These are phyloP conservation scores for Fusarium continuum DNA, from an alignment of 2,329 filamentous ascomycete species.

Conservation along the genomic window DNA sequence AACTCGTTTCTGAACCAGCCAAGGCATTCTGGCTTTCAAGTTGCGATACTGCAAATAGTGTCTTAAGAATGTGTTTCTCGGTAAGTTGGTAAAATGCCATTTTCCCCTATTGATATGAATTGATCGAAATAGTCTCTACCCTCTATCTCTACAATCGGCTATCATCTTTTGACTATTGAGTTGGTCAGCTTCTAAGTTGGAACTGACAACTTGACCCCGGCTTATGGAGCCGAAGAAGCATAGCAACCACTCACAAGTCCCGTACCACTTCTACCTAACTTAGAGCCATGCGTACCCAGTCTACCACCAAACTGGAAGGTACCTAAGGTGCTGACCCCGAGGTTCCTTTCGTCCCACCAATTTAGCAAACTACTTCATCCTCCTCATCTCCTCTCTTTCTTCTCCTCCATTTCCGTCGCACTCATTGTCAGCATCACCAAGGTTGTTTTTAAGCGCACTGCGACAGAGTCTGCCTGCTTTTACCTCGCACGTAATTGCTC, in stretches of 20 bases:
- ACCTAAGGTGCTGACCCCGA: constrained; percentile 22
- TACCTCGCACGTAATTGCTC: not conserved
- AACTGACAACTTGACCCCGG: constrained; percentile 23
- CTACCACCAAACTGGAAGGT: constrained; percentile 44
- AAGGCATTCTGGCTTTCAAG: not conserved
- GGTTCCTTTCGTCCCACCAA: constrained; percentile 21
- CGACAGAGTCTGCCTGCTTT: constrained; percentile 5
- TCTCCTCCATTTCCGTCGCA: constrained; percentile 13
- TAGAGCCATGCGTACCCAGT: constrained; percentile 9
- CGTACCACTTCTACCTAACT: constrained; percentile 27
- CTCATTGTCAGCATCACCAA: constrained; percentile 4
- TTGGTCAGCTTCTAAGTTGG: constrained; percentile 21
- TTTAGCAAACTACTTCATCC: constrained; percentile 13
- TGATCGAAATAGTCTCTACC: not conserved
- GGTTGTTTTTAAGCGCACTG: constrained; percentile 11
- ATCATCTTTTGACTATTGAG: not conserved
- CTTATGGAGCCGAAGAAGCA: constrained; percentile 16
- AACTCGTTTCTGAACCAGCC: too few relatives aligned
- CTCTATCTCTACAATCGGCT: not conserved
- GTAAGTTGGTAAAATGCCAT: too few relatives aligned
- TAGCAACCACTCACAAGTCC: constrained; percentile 34
- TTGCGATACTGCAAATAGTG: not conserved
- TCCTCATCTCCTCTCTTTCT: constrained; percentile 14
- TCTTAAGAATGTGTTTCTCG: not conserved
- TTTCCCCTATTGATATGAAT: too few relatives aligned